These are phyloP conservation scores for Cydonia oblonga DNA, from an alignment of 331 rosid species.

Conservation along the genomic window DNA sequence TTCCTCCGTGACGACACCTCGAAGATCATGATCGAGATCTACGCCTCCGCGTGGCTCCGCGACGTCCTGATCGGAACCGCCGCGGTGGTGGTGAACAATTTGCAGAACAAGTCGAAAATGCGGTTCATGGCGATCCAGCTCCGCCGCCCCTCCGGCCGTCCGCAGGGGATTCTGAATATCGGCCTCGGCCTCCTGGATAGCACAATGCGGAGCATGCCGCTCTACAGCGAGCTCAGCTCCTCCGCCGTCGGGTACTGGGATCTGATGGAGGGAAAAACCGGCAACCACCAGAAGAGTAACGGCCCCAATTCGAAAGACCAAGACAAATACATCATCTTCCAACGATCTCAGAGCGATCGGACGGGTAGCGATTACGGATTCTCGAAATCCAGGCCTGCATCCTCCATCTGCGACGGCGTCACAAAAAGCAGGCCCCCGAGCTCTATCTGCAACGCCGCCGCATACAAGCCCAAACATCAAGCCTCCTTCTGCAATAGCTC, in stretches of 20 bases:
- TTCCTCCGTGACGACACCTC: constrained; percentile 31
- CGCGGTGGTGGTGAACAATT: constrained; percentile 25
- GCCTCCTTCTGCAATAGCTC: constrained; percentile 15
- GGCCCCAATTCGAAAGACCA: not conserved
- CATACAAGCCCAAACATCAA: not conserved
- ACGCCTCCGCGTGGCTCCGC: constrained; percentile 37
- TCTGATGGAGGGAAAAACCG: constrained; percentile 9
- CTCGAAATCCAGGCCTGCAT: not conserved
- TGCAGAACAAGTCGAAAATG: constrained; percentile 33
- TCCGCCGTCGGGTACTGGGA: constrained; percentile 33
- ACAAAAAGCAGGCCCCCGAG: not conserved
- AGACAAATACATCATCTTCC: constrained; percentile 9
- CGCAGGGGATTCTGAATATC: constrained; percentile 62
- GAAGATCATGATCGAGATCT: constrained; percentile 48
- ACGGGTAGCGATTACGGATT: constrained; percentile 16
- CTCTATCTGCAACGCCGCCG: not conserved
- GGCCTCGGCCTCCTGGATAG: constrained; percentile 42
- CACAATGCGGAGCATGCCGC: constrained; percentile 55
- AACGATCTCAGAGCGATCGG: constrained; percentile 45
- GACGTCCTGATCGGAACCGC: constrained; percentile 56
- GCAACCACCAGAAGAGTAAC: not conserved
- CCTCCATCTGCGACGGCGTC: not conserved
- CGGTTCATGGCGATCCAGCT: constrained; percentile 50
- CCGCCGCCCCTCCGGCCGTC: constrained; percentile 65
- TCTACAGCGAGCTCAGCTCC: constrained; percentile 45